Conservation (phyloP, 225 moss, liverwort and hornwort species). For the Takakia lepidozioides region DNA sequence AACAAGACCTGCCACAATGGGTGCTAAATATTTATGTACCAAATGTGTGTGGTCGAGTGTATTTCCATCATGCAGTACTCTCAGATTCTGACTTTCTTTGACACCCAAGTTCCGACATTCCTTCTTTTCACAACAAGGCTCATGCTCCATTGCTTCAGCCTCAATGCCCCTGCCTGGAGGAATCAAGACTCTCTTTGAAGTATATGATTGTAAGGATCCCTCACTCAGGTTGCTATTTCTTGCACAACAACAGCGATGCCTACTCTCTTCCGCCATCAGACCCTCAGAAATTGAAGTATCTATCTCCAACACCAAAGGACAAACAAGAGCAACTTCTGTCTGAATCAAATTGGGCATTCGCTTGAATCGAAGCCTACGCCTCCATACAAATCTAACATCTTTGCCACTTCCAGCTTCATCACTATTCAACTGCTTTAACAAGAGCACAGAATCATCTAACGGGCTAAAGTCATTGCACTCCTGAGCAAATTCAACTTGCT, state of each 20-base stretch:
- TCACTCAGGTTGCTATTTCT: background rate
- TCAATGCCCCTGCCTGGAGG: too few relatives aligned
- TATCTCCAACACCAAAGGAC: background rate
- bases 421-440: background rate
- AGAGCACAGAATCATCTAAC: too few relatives aligned
- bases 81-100: slow-evolving; percentile 4
- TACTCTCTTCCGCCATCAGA: background rate
- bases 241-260: background rate
- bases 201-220: too few relatives aligned
- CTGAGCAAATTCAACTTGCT: too few relatives aligned
- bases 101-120: too few relatives aligned
- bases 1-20: slow-evolving; percentile 84
- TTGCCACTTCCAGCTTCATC: background rate
- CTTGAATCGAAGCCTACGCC: slow-evolving; percentile 76
- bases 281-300: background rate
- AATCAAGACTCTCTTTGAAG: too few relatives aligned
- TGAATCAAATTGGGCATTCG: slow-evolving; percentile 94
- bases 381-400: slow-evolving; percentile 20
- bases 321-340: slow-evolving; percentile 62
- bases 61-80: slow-evolving; percentile 6
- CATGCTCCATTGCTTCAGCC: too few relatives aligned
- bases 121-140: too few relatives aligned
- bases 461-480: too few relatives aligned
- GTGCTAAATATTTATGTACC: slow-evolving; percentile 86
- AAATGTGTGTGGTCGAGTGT: slow-evolving; percentile 58